Evolutionary conservation across 768 basidiomycete species (phyloP).

Genomic region (Hygrocybe punicea): DNA sequence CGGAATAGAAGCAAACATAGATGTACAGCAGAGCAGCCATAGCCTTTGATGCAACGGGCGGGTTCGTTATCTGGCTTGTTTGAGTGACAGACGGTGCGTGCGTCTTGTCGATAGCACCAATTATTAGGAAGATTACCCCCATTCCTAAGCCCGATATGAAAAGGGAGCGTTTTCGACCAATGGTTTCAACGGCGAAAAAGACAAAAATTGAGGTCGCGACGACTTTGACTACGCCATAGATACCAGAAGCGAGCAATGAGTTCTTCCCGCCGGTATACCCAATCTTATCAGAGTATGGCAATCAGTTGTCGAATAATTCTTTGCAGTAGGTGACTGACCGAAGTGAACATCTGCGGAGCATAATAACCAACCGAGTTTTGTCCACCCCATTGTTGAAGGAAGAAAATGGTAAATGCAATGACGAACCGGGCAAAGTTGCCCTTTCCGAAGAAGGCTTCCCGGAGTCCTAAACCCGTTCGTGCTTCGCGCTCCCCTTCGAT

Average conservation of each 20-base stretch:
- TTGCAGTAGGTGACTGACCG: too few relatives aligned
- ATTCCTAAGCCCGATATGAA: conserved; percentile 75
- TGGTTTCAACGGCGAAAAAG: conserved; percentile 60
- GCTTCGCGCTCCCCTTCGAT: conserved; percentile 41
- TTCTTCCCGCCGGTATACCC: conserved; percentile 58
- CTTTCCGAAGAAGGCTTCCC: conserved; percentile 74
- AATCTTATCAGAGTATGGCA: conserved; percentile 42
- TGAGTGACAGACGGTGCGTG: conserved; percentile 49
- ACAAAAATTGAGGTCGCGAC: conserved; percentile 65
- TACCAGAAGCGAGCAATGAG: conserved; percentile 68
- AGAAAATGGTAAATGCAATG: conserved; percentile 79
- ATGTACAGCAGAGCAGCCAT: conserved; percentile 88
- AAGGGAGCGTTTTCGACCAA: conserved; percentile 68
- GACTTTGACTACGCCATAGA: conserved; percentile 67
- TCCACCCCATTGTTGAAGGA: conserved; percentile 75
- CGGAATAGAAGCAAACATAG: conserved; percentile 84
- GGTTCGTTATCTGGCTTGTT: conserved; percentile 19
- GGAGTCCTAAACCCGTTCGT: conserved; percentile 59
- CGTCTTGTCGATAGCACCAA: conserved; percentile 79
- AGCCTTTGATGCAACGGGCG: conserved; percentile 60
- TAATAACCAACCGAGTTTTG: conserved; percentile 82
- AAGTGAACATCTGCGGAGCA: conserved; percentile 66
- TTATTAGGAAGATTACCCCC: conserved; percentile 77
- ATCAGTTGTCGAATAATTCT: too few relatives aligned
- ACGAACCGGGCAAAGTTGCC: conserved; percentile 69